phyloP scores from a whole-genome alignment of 108 stramenopile species.

The Tribonema minus region DNA sequence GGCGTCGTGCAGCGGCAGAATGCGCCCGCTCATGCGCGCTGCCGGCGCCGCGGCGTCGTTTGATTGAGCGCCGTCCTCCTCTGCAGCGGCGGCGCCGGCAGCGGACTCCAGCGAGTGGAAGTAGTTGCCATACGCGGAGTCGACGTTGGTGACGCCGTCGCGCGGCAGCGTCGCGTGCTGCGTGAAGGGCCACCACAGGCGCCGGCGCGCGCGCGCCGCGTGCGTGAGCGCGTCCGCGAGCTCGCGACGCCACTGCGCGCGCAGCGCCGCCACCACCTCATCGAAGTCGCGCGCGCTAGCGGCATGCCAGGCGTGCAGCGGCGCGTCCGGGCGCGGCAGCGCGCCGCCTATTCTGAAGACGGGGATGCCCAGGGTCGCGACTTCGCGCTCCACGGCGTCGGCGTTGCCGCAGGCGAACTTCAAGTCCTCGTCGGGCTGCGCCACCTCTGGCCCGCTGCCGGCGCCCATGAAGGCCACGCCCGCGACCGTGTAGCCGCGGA shows the following conservation, averaged over 20 bases:
- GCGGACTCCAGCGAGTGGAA: background rate
- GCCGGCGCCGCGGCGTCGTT: background rate
- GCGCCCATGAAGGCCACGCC: constrained; percentile 23
- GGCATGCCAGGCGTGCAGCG: constrained; percentile 33
- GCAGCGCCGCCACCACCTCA: constrained; percentile 8
- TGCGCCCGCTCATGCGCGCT: too few relatives aligned
- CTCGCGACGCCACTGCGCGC: background rate
- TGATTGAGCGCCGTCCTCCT: background rate
- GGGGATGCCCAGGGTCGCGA: constrained; percentile 1
- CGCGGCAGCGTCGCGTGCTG: constrained; percentile 22
- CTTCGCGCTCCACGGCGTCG: constrained; percentile 3
- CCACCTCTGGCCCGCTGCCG: background rate
- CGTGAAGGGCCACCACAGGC: constrained; percentile 50
- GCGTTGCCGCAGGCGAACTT: background rate
- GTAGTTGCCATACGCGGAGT: constrained; percentile 47
- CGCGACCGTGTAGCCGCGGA: constrained; percentile 72
- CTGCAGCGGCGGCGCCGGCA: background rate
- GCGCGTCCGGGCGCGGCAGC: constrained; percentile 4
- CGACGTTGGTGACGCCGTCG: constrained; percentile 29
- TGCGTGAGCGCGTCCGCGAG: background rate
- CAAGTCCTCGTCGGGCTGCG: background rate
- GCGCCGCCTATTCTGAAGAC: constrained; percentile 10
- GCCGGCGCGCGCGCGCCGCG: constrained; percentile 4
- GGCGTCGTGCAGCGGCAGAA: constrained; percentile 30
- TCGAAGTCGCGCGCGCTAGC: constrained; percentile 1